Evolutionary conservation across 1,284 basidiomycete genomes (phyloP).

Genomic region (Puccinia hordei): DNA sequence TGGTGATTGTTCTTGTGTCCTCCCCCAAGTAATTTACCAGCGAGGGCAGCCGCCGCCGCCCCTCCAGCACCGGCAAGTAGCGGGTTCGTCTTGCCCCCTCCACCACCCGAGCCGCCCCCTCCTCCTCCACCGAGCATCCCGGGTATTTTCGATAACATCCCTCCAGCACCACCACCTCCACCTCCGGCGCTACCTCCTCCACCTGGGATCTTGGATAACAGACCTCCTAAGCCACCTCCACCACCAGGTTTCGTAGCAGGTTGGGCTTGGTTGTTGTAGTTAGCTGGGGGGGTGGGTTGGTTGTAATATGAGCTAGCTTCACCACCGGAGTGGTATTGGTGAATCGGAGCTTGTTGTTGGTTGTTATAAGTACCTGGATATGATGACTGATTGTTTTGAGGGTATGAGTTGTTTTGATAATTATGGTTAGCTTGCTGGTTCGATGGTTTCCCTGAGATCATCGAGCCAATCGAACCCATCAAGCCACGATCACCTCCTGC

Average conservation of each 20-base stretch:
- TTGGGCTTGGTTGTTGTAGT: conserved; percentile 13
- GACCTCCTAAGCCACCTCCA: neutral
- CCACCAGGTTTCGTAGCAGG: neutral
- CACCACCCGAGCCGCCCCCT: too few relatives aligned
- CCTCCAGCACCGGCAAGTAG: conserved; percentile 21
- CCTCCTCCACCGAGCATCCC: conserved; percentile 19
- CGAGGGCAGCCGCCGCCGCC: conserved; percentile 10
- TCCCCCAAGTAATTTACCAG: conserved; percentile 22
- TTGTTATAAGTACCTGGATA: neutral
- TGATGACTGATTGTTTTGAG: too few relatives aligned
- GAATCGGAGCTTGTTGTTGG: neutral
- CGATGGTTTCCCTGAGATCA: conserved; percentile 22
- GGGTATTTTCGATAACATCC: conserved; percentile 16
- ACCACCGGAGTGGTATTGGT: neutral
- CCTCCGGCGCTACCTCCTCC: neutral
- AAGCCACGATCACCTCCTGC: conserved; percentile 21
- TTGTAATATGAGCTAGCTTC: conserved; percentile 17
- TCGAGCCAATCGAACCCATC: conserved; percentile 16
- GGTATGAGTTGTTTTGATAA: too few relatives aligned
- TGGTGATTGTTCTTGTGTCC: too few relatives aligned
- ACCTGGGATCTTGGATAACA: conserved; percentile 36
- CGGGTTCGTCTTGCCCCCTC: conserved; percentile 19
- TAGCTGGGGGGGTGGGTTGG: neutral
- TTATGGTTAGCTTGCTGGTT: neutral
- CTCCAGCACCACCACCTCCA: neutral